Evolutionary conservation across 257 asterid genomes (phyloP), one percentile per base, ranked within the genome.

Genomic region (Fraxinus quadrangulata): DNA sequence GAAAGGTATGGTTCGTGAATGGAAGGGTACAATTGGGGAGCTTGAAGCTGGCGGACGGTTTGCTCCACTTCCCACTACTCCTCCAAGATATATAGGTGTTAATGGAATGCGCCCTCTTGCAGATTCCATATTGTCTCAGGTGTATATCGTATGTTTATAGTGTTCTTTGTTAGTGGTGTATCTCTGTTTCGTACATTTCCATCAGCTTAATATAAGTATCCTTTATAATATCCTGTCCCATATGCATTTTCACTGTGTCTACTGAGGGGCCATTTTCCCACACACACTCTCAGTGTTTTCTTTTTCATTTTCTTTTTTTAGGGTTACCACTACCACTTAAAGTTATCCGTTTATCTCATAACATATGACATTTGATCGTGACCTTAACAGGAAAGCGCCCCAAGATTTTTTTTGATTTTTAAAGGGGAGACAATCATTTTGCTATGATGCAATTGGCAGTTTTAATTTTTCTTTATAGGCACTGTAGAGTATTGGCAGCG

Each of bases 41-140:
- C 92, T 94, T 82, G 88, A 92, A 86, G 82, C 86, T 59, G 97
- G 98, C 40, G 97, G 99, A 51, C 45, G 34, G 75, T 91, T 94
- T 79, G 82, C 75, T 70, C 91, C 90, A 37, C 73, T 90, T 77
- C 94, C 96, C 65, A 74, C 88, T 79, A 81, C 83, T 17, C 88
- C 92, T 73, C 89, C 96, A 6, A 90, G 89, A 84, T 94, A 91
- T 67, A 68, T 94, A 63, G 94, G 93, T 51, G 89, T 81, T 79
- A 88, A 89, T 45, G 99, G 97, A 75, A 94, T 94, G 99, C 95
- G 96, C 33, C 91, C 94, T 74, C 90, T 94, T 86, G 89, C 99
- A 10, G 97, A 94, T 73, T 85, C 94, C 61, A 84, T 94, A 83
- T 82, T 94, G 28, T 88, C 92, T 80, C 87, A 94, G 97, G 97